These are phyloP conservation scores for Leccinum boreale DNA, from an alignment of 768 basidiomycete genomes.

Conservation along the genomic window DNA sequence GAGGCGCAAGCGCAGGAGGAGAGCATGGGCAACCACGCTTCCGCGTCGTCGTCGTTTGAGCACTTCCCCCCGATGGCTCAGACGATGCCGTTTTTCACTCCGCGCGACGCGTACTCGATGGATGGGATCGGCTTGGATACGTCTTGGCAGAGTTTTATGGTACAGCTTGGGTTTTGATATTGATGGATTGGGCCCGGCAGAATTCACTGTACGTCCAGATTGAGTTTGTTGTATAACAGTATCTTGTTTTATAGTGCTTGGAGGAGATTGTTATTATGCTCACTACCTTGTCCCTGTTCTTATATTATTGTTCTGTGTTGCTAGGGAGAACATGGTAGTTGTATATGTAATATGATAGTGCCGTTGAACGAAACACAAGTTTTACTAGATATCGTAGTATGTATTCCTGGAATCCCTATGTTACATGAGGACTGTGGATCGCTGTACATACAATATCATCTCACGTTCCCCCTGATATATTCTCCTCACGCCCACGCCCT, in stretches of 20 bases:
- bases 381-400: not conserved
- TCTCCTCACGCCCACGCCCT: not conserved
- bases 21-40: not conserved
- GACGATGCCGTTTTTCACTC: not conserved
- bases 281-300: not conserved
- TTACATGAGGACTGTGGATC: not conserved
- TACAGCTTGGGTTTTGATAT: constrained; percentile 56
- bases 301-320: not conserved
- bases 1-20: not conserved
- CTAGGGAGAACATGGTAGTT: not conserved
- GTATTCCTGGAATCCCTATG: not conserved
- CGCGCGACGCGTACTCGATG: not conserved
- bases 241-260: not conserved
- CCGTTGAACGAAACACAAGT: too few species aligned
- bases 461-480: not conserved
- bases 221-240: not conserved
- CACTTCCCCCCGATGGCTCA: not conserved
- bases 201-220: not conserved
- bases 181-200: not conserved
- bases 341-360: not conserved
- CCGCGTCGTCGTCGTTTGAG: not conserved
- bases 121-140: constrained; percentile 47
- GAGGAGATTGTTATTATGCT: not conserved
- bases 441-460: not conserved
- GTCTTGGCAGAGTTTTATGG: constrained; percentile 65